A percentile compares a stretch with the other conserved stretches of the same genome.
Evolutionary conservation across 108 stramenopile species (phyloP).

Genomic region (Ochromonas danica): DNA sequence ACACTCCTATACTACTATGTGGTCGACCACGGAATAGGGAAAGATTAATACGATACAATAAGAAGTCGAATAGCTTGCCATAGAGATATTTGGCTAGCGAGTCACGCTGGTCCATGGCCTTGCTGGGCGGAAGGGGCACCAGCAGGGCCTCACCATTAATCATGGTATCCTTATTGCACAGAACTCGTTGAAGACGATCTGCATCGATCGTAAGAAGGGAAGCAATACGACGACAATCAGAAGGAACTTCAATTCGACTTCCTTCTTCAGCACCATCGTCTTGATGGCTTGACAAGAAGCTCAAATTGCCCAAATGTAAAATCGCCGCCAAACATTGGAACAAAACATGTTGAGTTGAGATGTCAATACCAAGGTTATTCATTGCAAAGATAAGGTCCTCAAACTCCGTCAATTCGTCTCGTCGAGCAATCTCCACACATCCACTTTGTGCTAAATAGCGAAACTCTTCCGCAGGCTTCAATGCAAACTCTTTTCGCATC

Average conservation of each 20-base stretch:
- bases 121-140: slow-evolving; percentile 51
- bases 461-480: slow-evolving; percentile 27
- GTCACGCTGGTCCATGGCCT: slow-evolving; percentile 57
- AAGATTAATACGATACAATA: slow-evolving; percentile 38
- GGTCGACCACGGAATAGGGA: slow-evolving; percentile 27
- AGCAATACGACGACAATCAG: background rate
- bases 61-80: slow-evolving; percentile 37
- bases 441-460: slow-evolving; percentile 21
- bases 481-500: background rate
- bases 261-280: background rate
- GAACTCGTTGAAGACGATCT: slow-evolving; percentile 7
- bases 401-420: slow-evolving; percentile 33
- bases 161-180: background rate
- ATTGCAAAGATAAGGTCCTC: slow-evolving; percentile 41
- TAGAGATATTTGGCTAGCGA: slow-evolving; percentile 52
- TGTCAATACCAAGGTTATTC: slow-evolving; percentile 24
- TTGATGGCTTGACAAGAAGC: slow-evolving; percentile 27
- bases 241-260: background rate
- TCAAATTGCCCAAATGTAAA: slow-evolving; percentile 59
- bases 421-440: slow-evolving; percentile 22
- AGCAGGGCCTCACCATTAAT: slow-evolving; percentile 41
- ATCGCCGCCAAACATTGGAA: slow-evolving; percentile 51
- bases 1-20: slow-evolving; percentile 4
- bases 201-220: background rate
- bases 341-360: background rate